Conservation (phyloP, 305 asterid genomes). For the Fraxinus sp. region DNA sequence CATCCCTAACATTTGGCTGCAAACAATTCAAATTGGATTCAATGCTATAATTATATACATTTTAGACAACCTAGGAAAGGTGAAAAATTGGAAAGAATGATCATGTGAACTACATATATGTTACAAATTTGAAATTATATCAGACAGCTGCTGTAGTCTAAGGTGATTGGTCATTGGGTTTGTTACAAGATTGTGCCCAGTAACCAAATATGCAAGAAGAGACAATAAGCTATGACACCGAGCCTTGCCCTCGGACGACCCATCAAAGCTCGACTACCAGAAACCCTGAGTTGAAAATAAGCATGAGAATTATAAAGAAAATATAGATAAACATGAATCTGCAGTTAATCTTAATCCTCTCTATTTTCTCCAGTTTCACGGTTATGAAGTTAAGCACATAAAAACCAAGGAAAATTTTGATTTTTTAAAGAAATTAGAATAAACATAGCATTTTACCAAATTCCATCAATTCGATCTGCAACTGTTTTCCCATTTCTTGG, state of each 20-base stretch:
- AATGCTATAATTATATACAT: constrained; percentile 38
- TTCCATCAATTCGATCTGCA: constrained; percentile 91
- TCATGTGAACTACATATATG: constrained; percentile 26
- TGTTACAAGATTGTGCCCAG: constrained; percentile 71
- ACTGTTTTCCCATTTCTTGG: constrained; percentile 85
- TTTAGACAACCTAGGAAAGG: constrained; percentile 23
- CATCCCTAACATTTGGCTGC: constrained; percentile 56
- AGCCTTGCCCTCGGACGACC: constrained; percentile 88
- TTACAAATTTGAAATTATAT: constrained; percentile 28
- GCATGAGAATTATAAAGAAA: constrained; percentile 22
- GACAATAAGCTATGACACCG: constrained; percentile 73
- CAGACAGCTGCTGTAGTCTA: constrained; percentile 7
- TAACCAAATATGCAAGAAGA: constrained; percentile 77
- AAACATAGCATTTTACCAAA: constrained; percentile 52
- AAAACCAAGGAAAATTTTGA: not conserved
- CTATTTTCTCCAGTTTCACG: not conserved
- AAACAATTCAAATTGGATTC: constrained; percentile 48
- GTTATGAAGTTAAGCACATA: not conserved
- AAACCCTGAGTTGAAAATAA: constrained; percentile 59
- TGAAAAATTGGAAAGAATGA: constrained; percentile 14
- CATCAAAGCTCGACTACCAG: constrained; percentile 90
- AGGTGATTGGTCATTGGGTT: constrained; percentile 22
- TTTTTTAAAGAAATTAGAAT: not conserved
- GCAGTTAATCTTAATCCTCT: not conserved
- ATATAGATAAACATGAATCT: not conserved